These are phyloP conservation scores for Microbotryum lychnidis-dioicae DNA, from an alignment of 1,284 basidiomycete species.

Conservation along the genomic window DNA sequence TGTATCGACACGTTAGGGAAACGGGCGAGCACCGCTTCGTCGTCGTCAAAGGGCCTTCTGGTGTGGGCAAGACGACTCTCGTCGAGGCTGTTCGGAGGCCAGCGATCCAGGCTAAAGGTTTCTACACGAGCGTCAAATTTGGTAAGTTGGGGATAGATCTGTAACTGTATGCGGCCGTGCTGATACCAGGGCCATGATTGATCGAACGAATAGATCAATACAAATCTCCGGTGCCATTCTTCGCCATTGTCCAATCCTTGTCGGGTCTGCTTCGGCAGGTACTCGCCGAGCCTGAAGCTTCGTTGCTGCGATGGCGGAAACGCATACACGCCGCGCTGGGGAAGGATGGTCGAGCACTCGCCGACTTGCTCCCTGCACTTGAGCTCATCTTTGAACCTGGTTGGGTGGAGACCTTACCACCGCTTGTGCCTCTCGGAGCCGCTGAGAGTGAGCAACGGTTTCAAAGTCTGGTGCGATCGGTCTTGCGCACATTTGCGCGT, in stretches of 20 bases:
- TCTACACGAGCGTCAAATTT: constrained; percentile 28
- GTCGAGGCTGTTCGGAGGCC: constrained; percentile 24
- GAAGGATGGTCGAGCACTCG: constrained; percentile 24
- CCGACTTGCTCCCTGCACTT: constrained; percentile 21
- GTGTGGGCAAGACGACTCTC: constrained; percentile 28
- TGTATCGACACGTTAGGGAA: constrained; percentile 17
- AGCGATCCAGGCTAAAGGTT: constrained; percentile 5
- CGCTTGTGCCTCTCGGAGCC: constrained; percentile 9
- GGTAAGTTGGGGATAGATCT: constrained; percentile 1
- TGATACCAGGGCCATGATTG: too few relatives aligned
- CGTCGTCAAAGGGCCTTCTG: constrained; percentile 21
- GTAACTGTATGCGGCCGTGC: too few relatives aligned
- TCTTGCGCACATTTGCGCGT: constrained; percentile 19
- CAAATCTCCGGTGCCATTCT: constrained; percentile 30
- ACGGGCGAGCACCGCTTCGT: constrained; percentile 7
- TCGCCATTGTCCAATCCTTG: constrained; percentile 28
- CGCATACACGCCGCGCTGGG: constrained; percentile 18
- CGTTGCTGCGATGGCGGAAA: constrained; percentile 18
- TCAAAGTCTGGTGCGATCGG: constrained; percentile 11
- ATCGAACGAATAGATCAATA: constrained; percentile 17
- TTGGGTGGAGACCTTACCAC: constrained; percentile 19
- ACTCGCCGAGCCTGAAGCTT: constrained; percentile 20
- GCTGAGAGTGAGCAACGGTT: constrained; percentile 24
- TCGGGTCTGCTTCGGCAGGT: constrained; percentile 28
- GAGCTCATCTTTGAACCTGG: constrained; percentile 23